Evolutionary conservation across 2,329 filamentous ascomycete genomes (phyloP), one percentile per base, ranked within the genome.

Genomic region (Fusarium sacchari): DNA sequence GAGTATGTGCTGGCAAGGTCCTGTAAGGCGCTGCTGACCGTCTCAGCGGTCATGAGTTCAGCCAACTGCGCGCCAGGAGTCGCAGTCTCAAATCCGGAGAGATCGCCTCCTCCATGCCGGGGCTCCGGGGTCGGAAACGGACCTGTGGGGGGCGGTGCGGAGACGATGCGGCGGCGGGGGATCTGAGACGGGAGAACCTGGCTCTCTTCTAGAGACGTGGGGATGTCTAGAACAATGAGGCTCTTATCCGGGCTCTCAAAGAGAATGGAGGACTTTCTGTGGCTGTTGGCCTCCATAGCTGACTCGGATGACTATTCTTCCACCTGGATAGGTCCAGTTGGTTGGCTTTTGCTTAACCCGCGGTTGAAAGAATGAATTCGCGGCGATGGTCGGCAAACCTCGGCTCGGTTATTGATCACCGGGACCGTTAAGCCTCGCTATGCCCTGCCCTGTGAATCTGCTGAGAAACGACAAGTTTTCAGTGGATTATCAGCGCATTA

Each of bases 201-300:
- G 24, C 89, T 89, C 67, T 89, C 85, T 73, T 93, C 90, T 43
- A 95, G 88, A 4, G 93, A 93, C 24, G 85, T 84, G 30, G 93
- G 92, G 50, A 94, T 88, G 77, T 95, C 93, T 58, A 95, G 80
- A 32, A 94, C 80, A 28, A 89, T 84, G 60, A 91, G 81, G 50
- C 87, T 84, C 55, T 82, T 78, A 73, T 82, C 78, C 10, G 52
- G 43, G 71, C 67, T 81, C 55, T 79, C 76, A 66, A 79, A 84
- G 58, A 84, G 77, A 30, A 83, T 65, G 24, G 80, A 82, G 5
- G 79, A 74, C 18, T 69, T 47, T 24, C 43, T 68, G 26, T 30
- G 57, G 57, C 58, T 69, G 57, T 60, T 69, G 42, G 52, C 57
- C 42, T 39, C 20, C 69, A 50, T 46, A 53, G 56, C 43, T 49